Evolutionary conservation across 306 rosid species (phyloP), one percentile per base, ranked within the genome.

Genomic region (Geum urbanum): DNA sequence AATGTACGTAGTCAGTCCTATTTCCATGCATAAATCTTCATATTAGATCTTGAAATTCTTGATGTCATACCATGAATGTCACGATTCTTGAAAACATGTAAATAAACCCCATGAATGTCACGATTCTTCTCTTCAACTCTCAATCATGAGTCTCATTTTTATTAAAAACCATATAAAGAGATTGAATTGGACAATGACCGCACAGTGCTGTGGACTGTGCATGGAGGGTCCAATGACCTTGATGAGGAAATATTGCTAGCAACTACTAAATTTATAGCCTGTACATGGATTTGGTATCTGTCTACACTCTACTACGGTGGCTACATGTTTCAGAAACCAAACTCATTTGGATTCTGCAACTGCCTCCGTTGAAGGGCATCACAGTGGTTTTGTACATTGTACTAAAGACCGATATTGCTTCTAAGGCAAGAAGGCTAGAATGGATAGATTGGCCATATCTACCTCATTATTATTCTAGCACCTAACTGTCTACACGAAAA

Each of bases 361-460:
- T 1, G 9, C 40, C 63, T 57, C 43, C 63, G 43, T 13, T 8
- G 22, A 40, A 55, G 75, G 71, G 72, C 65, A 58, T 43, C 70
- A 1, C 7, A 13, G 72, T 58, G 61, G 37, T 32, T 48, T 46
- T 55, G 4, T 22, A 0, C 6, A 15, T 39, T 70, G 40, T 4
- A n/a, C 67, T 4, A 32, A 32, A 32, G 37, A 32, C 37, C 37
- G 37, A 32, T 74, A 32, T 74, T 51, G 83, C 79, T 79, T 79
- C 64, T 45, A 74, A 79, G 83, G 79, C 79, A 74, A 74, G 83
- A 60, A 64, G 74, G 76, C 56, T 49, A 50, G 73, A 37, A 65
- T 10, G 59, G 22, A 69, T 72, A 57, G 56, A 18, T 56, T 8
- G 60, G 49, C 57, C 47, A n/a, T n/a, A n/a, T n/a, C n/a, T n/a